Evolutionary conservation across 2,329 filamentous ascomycete species (phyloP).

Genomic region (Balansia obtecta): DNA sequence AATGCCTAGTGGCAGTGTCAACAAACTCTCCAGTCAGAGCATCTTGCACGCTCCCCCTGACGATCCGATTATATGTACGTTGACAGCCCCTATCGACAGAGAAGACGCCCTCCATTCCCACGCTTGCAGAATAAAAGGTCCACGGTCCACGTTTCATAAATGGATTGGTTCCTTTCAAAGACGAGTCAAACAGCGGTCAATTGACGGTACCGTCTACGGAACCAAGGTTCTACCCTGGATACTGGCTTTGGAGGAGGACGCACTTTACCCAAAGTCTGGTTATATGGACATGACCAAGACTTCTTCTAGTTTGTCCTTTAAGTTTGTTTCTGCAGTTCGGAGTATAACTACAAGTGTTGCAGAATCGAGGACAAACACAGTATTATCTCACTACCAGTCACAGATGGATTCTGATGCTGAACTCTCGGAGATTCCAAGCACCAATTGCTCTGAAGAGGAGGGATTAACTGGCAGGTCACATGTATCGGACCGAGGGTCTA

Average conservation of each 20-base stretch:
- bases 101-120: background rate
- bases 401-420: conserved; percentile 51
- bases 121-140: conserved; percentile 3
- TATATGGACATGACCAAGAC: conserved; percentile 5
- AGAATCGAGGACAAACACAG: conserved; percentile 43
- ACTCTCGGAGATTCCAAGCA: conserved; percentile 45
- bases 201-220: background rate
- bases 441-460: conserved; percentile 53
- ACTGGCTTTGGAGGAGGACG: background rate
- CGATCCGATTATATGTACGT: background rate
- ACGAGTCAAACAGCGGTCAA: conserved; percentile 31
- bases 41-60: no score
- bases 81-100: background rate
- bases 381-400: conserved; percentile 40
- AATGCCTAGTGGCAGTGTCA: no score
- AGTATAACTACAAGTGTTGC: conserved; percentile 70
- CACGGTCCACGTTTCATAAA: conserved; percentile 45
- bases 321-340: conserved; percentile 67
- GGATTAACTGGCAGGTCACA: conserved; percentile 40
- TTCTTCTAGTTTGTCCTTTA: conserved; percentile 62
- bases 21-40: no score
- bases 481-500: conserved; percentile 51
- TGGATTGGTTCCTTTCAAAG: conserved; percentile 62
- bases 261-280: background rate
- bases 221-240: conserved; percentile 6